Evolutionary conservation across 2,329 filamentous ascomycete species (phyloP).

Genomic region (Leptographium wingfieldii): DNA sequence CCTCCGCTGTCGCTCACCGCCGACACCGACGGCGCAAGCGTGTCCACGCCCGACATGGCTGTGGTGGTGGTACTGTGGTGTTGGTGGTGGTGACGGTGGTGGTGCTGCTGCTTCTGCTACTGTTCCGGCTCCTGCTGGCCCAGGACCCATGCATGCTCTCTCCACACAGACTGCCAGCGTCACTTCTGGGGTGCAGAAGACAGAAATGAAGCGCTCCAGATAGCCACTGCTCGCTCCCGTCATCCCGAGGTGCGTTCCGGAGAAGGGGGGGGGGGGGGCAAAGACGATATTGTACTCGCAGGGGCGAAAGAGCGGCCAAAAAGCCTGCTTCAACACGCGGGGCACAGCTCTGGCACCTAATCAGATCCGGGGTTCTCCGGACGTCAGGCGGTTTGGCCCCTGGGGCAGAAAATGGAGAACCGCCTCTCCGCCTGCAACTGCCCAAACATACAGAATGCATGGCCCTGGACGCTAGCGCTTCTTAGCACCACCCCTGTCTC

Average conservation of each 20-base stretch:
- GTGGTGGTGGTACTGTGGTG: no score
- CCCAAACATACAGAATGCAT: no score
- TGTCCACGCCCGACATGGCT: background rate
- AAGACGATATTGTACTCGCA: background rate
- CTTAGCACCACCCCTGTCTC: no score
- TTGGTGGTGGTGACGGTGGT: background rate
- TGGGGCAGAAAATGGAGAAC: background rate
- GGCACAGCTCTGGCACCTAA: background rate
- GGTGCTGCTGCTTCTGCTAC: background rate
- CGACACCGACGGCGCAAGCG: constrained; percentile 4
- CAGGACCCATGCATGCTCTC: background rate
- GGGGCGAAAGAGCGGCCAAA: background rate
- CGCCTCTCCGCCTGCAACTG: no score
- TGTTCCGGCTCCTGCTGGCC: background rate
- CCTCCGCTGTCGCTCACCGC: background rate
- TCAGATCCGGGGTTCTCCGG: background rate
- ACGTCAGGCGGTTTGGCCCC: no score
- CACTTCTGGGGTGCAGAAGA: no score
- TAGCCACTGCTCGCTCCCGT: background rate
- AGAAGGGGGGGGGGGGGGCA: no score
- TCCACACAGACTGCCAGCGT: no score
- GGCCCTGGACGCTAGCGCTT: no score
- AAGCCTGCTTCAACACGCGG: background rate
- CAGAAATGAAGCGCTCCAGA: no score
- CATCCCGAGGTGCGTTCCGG: background rate